Evolutionary conservation across 371 early-diverging fungal genomes (phyloP), one percentile per base, ranked within the genome.

Genomic region (Mortierella sp.): DNA sequence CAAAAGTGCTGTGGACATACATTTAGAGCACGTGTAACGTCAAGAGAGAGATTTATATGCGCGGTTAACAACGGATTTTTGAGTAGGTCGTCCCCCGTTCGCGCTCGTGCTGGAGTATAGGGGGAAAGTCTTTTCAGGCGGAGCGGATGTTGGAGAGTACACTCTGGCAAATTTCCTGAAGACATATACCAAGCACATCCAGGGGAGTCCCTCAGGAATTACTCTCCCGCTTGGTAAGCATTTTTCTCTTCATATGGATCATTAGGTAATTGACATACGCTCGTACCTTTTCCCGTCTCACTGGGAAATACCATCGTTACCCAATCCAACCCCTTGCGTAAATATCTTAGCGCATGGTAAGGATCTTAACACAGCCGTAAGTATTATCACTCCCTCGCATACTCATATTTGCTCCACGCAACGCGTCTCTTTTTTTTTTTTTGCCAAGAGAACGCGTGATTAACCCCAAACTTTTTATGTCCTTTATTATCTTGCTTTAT

Each of bases 111-210:
- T 81, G 51, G 91, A 89, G 66, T 85, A 85, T 48, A 81, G 91
- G 44, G 91, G 91, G 28, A 87, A 87, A 49, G 86, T 84, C 7
- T 91, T 89, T 56, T 84, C 87, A 4, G 81, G 80, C 8, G 91
- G 90, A 11, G 89, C 83, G 0, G 91, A 90, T 63, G 56, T 56
- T 27, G 84, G 75, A 11, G 88, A 87, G 37, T 78, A 84, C 54
- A 88, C 90, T 0, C 64, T 91, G 12, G 70, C 86, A 8, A 88
- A 89, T 44, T 86, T 88, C 62, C 58, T 91, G n/a, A 68, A 73
- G 0, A 64, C 53, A 4, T 91, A 83, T 60, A 57, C 80, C 4
- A 49, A 66, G 15, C 19, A 68, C 15, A 34, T 82, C 19, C 64
- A 61, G 41, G 91, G 91, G 0, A 82, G 84, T 37, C 86, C 86